Evolutionary conservation across 768 basidiomycete species (phyloP).

Genomic region (Symmetrospora coprosmae): DNA sequence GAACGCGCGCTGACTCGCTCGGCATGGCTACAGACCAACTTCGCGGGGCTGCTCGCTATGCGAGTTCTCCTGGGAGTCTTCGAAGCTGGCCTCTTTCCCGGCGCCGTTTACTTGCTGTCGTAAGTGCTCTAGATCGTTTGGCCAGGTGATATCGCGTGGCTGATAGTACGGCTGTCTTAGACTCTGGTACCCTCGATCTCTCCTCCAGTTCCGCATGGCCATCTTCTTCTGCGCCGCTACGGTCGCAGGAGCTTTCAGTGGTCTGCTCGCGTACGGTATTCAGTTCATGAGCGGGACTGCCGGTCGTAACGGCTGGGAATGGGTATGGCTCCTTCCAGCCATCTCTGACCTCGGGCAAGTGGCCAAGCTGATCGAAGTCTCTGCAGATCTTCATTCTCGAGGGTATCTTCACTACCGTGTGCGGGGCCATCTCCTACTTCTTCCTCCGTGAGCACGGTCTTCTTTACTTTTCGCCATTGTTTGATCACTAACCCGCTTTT

Average conservation of each 20-base stretch:
- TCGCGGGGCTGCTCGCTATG: conserved; percentile 26
- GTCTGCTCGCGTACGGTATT: conserved; percentile 30
- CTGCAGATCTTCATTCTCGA: conserved; percentile 21
- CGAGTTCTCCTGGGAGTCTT: conserved; percentile 26
- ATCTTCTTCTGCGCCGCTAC: conserved; percentile 32
- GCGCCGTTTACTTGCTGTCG: no score
- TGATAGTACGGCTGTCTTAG: conserved; percentile 1
- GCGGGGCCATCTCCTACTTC: conserved; percentile 24
- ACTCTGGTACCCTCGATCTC: conserved; percentile 25
- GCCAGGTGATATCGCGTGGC: no score
- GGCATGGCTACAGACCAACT: conserved; percentile 21
- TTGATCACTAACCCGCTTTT: no score
- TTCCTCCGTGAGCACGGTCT: conserved; percentile 20
- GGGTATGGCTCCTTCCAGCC: conserved; percentile 28
- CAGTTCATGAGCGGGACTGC: conserved; percentile 28
- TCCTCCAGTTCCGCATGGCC: conserved; percentile 28
- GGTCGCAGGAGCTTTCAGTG: conserved; percentile 23
- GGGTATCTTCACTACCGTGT: conserved; percentile 26
- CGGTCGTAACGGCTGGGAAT: conserved; percentile 28
- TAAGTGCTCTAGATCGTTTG: no score
- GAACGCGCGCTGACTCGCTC: background rate
- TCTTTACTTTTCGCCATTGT: no score
- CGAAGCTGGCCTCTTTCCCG: conserved; percentile 9
- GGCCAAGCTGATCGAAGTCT: no score
- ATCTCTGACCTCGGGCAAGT: no score